A percentile compares a stretch with the other conserved stretches of the same genome.
phyloP scores from a whole-genome alignment of 495 filamentous ascomycete species.

The Letharia lupina region DNA sequence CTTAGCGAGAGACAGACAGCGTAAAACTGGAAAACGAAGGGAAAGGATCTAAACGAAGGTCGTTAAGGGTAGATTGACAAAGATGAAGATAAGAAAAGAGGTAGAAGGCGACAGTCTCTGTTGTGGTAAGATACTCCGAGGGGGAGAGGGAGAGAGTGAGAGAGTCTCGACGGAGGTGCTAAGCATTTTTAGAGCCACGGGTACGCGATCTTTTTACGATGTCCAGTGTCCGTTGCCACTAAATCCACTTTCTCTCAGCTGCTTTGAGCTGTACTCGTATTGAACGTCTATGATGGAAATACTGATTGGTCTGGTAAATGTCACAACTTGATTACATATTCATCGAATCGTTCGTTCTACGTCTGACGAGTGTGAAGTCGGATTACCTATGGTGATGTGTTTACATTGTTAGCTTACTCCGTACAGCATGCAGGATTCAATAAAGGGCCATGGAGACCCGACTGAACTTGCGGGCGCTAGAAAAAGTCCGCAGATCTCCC shows the following conservation, averaged over 20 bases:
- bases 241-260: not conserved
- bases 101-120: not conserved
- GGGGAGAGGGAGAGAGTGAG: too few species aligned
- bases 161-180: not conserved
- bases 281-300: too few species aligned
- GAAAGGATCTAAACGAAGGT: constrained; percentile 1
- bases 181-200: not conserved
- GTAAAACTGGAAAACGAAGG: not conserved
- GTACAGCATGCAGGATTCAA: not conserved
- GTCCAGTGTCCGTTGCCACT: not conserved
- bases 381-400: not conserved
- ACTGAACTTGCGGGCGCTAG: not conserved
- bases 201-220: not conserved
- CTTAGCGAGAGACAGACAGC: constrained; percentile 7
- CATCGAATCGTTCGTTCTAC: not conserved
- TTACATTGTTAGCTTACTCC: not conserved
- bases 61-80: not conserved
- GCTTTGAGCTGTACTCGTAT: not conserved
- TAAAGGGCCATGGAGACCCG: not conserved
- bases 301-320: too few species aligned
- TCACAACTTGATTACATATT: not conserved
- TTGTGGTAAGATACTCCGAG: not conserved
- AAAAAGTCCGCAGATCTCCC: not conserved
- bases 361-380: not conserved
- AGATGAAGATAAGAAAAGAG: not conserved